Percentiles rank a stretch among this genome's conserved stretches.
These are phyloP conservation scores for Fusarium euwallaceae DNA, from an alignment of 2,329 filamentous ascomycete genomes.

Conservation along the genomic window DNA sequence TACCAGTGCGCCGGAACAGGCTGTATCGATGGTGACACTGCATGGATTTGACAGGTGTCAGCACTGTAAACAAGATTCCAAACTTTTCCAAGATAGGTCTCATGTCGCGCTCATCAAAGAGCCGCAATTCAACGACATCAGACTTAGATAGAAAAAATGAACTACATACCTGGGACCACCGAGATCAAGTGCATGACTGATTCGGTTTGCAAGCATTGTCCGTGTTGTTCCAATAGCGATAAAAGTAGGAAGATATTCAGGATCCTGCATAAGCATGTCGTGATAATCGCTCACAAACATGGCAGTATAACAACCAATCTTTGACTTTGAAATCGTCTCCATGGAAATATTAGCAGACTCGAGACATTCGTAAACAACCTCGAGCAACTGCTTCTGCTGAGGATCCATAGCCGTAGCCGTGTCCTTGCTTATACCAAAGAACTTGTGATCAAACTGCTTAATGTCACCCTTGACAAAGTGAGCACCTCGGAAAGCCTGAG, in stretches of 20 bases:
- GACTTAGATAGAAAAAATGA: no score
- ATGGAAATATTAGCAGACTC: constrained; percentile 43
- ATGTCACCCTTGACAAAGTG: constrained; percentile 43
- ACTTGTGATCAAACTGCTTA: constrained; percentile 45
- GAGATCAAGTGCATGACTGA: constrained; percentile 43
- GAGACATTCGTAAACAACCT: constrained; percentile 43
- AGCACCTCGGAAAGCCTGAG: constrained; percentile 40
- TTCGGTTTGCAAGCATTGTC: constrained; percentile 44
- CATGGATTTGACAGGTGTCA: constrained; percentile 16
- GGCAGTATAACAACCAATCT: constrained; percentile 45
- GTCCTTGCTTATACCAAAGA: constrained; percentile 44
- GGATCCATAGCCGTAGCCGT: constrained; percentile 45
- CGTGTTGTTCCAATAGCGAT: constrained; percentile 45
- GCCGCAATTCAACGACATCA: no score
- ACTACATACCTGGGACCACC: constrained; percentile 41
- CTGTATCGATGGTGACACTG: constrained; percentile 61
- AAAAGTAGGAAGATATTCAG: constrained; percentile 43
- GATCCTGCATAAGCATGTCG: constrained; percentile 44
- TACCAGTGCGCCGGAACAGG: constrained; percentile 60
- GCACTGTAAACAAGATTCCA: not conserved
- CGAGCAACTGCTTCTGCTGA: constrained; percentile 42
- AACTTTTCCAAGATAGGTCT: not conserved
- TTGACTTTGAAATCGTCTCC: constrained; percentile 39
- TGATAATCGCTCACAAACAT: constrained; percentile 44
- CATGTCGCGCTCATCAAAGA: no score